phyloP scores from a whole-genome alignment of 129 eudicot species.

The Solidago caesia region DNA sequence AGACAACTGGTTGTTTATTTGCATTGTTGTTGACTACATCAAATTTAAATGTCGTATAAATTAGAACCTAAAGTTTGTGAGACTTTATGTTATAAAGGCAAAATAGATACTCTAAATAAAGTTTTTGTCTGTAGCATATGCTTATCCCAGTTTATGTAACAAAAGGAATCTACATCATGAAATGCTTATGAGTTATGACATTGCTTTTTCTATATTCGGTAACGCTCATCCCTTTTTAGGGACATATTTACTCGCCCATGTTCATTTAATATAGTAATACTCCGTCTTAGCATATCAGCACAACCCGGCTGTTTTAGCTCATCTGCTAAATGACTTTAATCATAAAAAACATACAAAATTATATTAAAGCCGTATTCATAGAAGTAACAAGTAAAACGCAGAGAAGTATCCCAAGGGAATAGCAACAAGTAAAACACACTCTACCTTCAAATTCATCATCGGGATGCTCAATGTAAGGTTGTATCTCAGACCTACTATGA shows the following conservation, averaged over 20 bases:
- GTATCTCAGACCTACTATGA: conserved; percentile 52
- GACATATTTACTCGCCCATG: not conserved
- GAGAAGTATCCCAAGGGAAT: too few relatives aligned
- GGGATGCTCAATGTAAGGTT: conserved; percentile 59
- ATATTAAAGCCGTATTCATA: not conserved
- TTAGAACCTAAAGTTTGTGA: not conserved
- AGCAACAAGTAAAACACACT: conserved; percentile 1
- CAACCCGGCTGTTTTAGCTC: not conserved
- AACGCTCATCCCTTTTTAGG: not conserved
- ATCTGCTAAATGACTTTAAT: not conserved
- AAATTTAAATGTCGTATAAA: not conserved
- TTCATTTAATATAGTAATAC: not conserved
- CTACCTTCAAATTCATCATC: conserved; percentile 68
- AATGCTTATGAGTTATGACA: not conserved
- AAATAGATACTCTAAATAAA: not conserved
- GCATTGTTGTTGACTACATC: not conserved
- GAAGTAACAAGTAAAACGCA: conserved; percentile 1
- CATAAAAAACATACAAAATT: not conserved
- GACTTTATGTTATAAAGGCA: not conserved
- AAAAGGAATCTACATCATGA: not conserved
- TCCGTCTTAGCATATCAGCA: not conserved
- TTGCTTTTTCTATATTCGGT: not conserved
- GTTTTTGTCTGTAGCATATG: not conserved
- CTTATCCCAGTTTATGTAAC: not conserved
- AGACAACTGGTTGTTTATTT: not conserved